Conservation (phyloP, 108 stramenopile genomes). For the Asterionellopsis glacialis region DNA sequence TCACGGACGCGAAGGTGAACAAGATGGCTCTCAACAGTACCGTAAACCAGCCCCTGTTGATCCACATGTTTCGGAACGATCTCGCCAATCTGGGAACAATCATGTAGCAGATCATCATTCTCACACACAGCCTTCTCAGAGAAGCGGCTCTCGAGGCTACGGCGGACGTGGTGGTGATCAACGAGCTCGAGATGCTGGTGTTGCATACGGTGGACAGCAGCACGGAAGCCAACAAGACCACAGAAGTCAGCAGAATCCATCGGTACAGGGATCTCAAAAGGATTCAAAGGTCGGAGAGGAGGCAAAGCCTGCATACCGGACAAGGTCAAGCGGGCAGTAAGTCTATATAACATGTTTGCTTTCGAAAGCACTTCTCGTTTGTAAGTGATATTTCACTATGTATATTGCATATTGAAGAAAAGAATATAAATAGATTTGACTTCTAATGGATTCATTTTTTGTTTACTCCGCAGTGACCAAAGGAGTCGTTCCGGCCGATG, state of each 20-base stretch:
- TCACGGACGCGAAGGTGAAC: too few relatives aligned
- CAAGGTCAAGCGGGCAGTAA: constrained; percentile 11
- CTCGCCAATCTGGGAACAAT: constrained; percentile 25
- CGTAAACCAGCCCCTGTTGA: background rate
- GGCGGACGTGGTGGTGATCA: background rate
- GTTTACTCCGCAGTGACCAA: too few relatives aligned
- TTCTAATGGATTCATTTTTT: too few relatives aligned
- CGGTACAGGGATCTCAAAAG: constrained; percentile 22
- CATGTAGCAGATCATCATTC: constrained; percentile 1
- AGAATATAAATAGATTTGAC: too few relatives aligned
- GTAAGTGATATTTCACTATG: too few relatives aligned
- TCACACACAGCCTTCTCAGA: background rate
- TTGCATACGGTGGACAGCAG: background rate
- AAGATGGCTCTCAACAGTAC: too few relatives aligned
- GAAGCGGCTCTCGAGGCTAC: background rate
- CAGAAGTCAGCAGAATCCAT: constrained; percentile 21
- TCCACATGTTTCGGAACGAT: constrained; percentile 19
- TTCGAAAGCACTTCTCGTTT: too few relatives aligned
- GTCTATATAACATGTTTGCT: background rate
- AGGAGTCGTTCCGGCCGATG: too few relatives aligned
- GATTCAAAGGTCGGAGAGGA: constrained; percentile 2
- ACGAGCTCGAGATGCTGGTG: constrained; percentile 4
- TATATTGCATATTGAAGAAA: too few relatives aligned
- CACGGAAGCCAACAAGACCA: constrained; percentile 10
- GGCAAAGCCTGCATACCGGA: constrained; percentile 6